Conservation (phyloP, 2,329 filamentous ascomycete genomes). For the Epichloe uncinata region DNA sequence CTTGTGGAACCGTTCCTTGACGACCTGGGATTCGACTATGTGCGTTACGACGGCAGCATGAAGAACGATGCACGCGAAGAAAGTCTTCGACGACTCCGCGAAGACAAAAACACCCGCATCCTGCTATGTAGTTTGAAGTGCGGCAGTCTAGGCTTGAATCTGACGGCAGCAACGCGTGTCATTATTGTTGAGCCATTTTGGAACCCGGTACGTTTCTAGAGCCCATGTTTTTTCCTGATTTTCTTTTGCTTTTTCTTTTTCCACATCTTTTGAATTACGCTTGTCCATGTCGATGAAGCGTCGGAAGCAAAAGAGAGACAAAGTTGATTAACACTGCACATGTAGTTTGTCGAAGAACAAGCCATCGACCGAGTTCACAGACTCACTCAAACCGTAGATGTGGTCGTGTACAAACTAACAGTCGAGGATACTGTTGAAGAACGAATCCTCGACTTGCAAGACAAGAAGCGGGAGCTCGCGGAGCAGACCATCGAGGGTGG, state of each 20-base stretch:
- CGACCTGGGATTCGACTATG: constrained; percentile 60
- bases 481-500: constrained; percentile 79
- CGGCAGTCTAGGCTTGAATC: constrained; percentile 80
- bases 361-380: constrained; percentile 97
- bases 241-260: too few species aligned
- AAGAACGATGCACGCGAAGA: constrained; percentile 84
- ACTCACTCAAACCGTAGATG: constrained; percentile 91
- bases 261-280: neutral
- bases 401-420: constrained; percentile 89
- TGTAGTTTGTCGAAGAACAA: constrained; percentile 89
- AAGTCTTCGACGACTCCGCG: constrained; percentile 63
- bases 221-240: neutral
- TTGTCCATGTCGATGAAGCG: too few species aligned
- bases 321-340: neutral
- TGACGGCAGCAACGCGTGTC: constrained; percentile 86
- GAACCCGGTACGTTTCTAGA: constrained; percentile 60
- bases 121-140: constrained; percentile 90
- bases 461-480: constrained; percentile 83
- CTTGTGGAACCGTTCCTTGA: constrained; percentile 85
- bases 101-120: constrained; percentile 62
- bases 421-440: constrained; percentile 81
- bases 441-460: constrained; percentile 85
- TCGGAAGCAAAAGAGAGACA: neutral
- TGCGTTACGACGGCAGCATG: constrained; percentile 93
- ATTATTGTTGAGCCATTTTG: constrained; percentile 96